These are phyloP conservation scores for Vanilla planifolia DNA, from an alignment of 106 monocot genomes.

Conservation along the genomic window DNA sequence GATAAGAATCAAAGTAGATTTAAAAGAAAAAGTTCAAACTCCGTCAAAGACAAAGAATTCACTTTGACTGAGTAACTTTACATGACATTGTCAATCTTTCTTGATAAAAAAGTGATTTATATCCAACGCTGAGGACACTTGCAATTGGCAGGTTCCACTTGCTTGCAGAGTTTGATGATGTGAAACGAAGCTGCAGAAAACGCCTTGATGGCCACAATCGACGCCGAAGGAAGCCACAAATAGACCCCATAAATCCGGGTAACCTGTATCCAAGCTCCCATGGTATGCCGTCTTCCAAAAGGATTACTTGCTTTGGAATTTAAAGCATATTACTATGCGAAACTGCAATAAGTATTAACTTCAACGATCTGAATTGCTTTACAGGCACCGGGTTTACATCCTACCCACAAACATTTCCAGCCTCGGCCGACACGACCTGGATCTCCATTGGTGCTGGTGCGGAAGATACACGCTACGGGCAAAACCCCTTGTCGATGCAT, in stretches of 20 bases:
- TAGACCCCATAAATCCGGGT: neutral
- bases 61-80: neutral
- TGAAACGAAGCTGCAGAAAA: slow-evolving; percentile 10
- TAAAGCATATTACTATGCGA: too few relatives aligned
- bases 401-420: slow-evolving; percentile 32
- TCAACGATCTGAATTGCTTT: neutral
- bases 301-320: neutral
- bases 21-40: too few relatives aligned
- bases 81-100: neutral
- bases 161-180: slow-evolving; percentile 9
- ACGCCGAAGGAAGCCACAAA: slow-evolving; percentile 1
- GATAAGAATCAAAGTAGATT: too few relatives aligned
- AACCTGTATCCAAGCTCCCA: neutral
- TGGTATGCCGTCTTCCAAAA: neutral
- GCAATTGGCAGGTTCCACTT: neutral
- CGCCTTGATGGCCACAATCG: slow-evolving; percentile 10
- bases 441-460: slow-evolving; percentile 21
- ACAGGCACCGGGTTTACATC: slow-evolving; percentile 35
- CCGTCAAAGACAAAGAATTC: neutral
- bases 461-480: slow-evolving; percentile 5
- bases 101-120: neutral
- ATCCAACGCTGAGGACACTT: neutral
- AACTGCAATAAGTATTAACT: neutral
- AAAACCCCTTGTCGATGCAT: slow-evolving; percentile 9
- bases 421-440: slow-evolving; percentile 23